Base-by-base conservation (phyloP, 1,284 basidiomycete species). In the Rhodotorula sp. region DNA sequence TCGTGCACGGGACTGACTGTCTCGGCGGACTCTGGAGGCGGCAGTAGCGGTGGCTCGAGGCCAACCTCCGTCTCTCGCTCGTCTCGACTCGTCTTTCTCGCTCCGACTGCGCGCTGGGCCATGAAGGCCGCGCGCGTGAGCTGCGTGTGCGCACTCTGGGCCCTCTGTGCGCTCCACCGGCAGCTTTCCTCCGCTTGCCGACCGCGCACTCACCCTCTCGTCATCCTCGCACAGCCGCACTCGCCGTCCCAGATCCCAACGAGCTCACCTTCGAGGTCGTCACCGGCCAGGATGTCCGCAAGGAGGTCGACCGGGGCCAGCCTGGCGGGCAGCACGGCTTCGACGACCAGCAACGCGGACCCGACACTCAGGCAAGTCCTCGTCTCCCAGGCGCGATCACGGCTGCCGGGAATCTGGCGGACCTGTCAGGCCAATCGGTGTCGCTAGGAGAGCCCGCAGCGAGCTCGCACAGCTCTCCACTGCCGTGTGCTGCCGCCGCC, bases 231-330 rank as follows among this genome's bases (percentile, higher is more conserved):
- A 21, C 34, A 19, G 44, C 50, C 9, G 48, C 53, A 7, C 48
- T 34, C 60, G 60, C 53, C 1, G 54, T 56, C 10, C 58, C 3
- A 12, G n/a, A 41, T 21, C 56, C 48, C 7, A 25, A 27, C 25
- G 57, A 67, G 48, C 5, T 71, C 50, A 61, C 69, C 1, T 71
- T 71, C 12, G 57, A 53, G 2, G 17, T 71, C 45, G 10, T 57
- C 25, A 52, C 19, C 19, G 60, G 12, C 23, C 54, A 48, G 12
- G 41, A 61, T 9, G 46, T 61, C 13, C 42, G 42, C 0, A 42
- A 34, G 13, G 25, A n/a, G 9, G 41, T 45, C 49, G 42, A 46
- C 19, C 7, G 27, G 21, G 44, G 14, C 16, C 49, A 14, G 14
- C 9, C 13, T 19, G 23, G 13, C 25, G 21, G 34, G 34, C 34